phyloP scores from a whole-genome alignment of 2,329 filamentous ascomycete genomes.

The Ascochyta lentis region DNA sequence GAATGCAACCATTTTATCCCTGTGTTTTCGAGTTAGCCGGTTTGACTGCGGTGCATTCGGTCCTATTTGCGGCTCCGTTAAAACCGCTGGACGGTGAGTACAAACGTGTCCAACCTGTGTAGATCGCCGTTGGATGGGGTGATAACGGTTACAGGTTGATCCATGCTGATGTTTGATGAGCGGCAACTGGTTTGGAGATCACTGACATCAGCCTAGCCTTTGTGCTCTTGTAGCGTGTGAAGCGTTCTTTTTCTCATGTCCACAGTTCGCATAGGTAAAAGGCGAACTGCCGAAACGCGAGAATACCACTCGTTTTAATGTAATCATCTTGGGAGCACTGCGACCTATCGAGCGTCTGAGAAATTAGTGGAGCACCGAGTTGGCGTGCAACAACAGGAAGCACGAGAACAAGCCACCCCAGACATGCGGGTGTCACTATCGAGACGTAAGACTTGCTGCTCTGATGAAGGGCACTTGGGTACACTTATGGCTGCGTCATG shows the following conservation, averaged over 20 bases:
- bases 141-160: background rate
- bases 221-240: background rate
- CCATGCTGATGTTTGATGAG: background rate
- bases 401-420: too few relatives aligned
- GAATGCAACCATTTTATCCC: background rate
- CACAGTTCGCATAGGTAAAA: background rate
- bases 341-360: background rate
- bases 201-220: background rate
- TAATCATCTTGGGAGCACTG: background rate
- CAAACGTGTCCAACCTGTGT: background rate
- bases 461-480: background rate
- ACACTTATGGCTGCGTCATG: background rate
- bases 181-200: background rate
- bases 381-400: background rate
- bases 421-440: background rate
- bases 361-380: background rate
- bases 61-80: constrained; percentile 4
- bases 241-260: background rate
- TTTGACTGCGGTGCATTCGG: constrained; percentile 9
- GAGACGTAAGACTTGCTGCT: background rate
- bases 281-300: background rate
- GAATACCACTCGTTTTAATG: background rate
- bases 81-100: background rate
- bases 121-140: background rate
- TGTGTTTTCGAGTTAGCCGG: constrained; percentile 9